phyloP scores from a whole-genome alignment of 2,329 filamentous ascomycete genomes.

The Ophiostoma tasmaniense region DNA sequence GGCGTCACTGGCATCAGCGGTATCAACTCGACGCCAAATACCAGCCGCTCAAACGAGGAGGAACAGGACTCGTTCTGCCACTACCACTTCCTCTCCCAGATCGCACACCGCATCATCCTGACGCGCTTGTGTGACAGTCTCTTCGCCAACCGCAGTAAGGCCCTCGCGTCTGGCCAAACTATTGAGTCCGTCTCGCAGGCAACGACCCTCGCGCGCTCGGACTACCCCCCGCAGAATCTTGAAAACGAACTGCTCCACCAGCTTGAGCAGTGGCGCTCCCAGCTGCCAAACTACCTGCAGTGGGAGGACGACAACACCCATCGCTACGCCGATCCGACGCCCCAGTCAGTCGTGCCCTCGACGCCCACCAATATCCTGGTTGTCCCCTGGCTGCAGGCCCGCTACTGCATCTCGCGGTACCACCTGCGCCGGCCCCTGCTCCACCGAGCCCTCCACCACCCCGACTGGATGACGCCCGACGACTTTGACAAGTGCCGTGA shows the following conservation, averaged over 20 bases:
- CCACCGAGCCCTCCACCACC: slow-evolving; percentile 21
- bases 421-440: slow-evolving; percentile 21
- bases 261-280: slow-evolving; percentile 45
- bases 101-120: slow-evolving; percentile 47
- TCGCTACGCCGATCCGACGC: slow-evolving; percentile 1
- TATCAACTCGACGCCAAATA: background rate
- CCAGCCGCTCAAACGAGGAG: slow-evolving; percentile 3
- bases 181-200: slow-evolving; percentile 9
- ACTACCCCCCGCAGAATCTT: slow-evolving; percentile 39
- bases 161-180: slow-evolving; percentile 14
- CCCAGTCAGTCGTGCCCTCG: background rate
- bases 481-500: slow-evolving; percentile 21
- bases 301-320: slow-evolving; percentile 19
- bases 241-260: slow-evolving; percentile 46
- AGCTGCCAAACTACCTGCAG: slow-evolving; percentile 32
- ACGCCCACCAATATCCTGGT: slow-evolving; percentile 17
- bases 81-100: slow-evolving; percentile 49
- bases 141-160: slow-evolving; percentile 20
- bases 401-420: slow-evolving; percentile 21
- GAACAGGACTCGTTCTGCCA: slow-evolving; percentile 42
- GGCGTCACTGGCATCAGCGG: background rate
- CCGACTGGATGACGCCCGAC: slow-evolving; percentile 18
- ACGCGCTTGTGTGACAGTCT: slow-evolving; percentile 43
- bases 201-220: slow-evolving; percentile 18
- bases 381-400: slow-evolving; percentile 21